Evolutionary conservation across 345 rosid species (phyloP), one percentile per base, ranked within the genome.

Genomic region (Linum tenue): DNA sequence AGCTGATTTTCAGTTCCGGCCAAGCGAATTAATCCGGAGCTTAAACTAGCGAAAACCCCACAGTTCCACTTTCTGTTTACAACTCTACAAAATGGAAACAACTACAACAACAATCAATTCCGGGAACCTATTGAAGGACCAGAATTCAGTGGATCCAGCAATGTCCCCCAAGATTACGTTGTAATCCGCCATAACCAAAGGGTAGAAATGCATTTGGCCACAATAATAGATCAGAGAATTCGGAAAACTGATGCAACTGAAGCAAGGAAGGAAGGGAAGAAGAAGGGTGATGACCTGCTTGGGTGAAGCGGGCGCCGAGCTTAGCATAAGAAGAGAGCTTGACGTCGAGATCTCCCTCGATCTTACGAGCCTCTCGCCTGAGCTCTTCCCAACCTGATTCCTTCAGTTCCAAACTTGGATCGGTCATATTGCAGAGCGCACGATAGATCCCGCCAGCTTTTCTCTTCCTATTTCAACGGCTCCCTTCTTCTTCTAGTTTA

Each of bases 371-470:
- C 63, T 89, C 95, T 66, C 79, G 82, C 78, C 99, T 81, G 65
- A 91, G 82, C 67, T 94, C 99, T 75, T 88, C 99, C 96, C 99
- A 94, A 37, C 97, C 97, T 37, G 96, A 88, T 74, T 94, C 97
- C 80, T 90, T 97, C 63, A 90, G 78, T 82, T 86, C 94, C 71
- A 85, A 78, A 80, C 64, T 85, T 79, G 84, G 62, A 70, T 86
- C 96, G 77, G 80, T 77, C 97, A 90, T 92, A 77, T 11, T 70
- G 66, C 51, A 44, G 51, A 44, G 7, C 2, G 1, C 12, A 5
- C 7, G 51, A 9, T 44, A 14, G 51, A 44, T 44, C 51, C 51
- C 11, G 51, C 51, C 51, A 44, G 12, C 51, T 8, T 4, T 41
- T 8, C 44, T 41, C 1, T 41, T 44, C 12, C 12, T 44, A 44